Evolutionary conservation across 2,329 filamentous ascomycete genomes (phyloP).

Genomic region (Diatrype stigma): DNA sequence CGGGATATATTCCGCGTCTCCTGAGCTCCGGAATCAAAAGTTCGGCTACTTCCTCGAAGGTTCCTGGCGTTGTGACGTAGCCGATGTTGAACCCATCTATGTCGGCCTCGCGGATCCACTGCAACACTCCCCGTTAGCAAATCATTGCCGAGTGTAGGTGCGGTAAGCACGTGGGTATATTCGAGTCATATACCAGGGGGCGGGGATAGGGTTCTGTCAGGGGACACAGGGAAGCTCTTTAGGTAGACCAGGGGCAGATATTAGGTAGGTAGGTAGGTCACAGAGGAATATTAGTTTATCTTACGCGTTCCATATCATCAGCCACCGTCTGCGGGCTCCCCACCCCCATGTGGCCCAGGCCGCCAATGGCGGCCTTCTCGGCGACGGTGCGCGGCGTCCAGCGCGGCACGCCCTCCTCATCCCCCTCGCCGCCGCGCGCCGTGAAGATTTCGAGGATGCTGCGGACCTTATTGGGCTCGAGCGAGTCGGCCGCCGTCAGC

Average conservation of each 20-base stretch:
- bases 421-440: slow-evolving; percentile 37
- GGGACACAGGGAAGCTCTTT: background rate
- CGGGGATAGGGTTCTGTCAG: too few relatives aligned
- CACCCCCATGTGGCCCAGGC: slow-evolving; percentile 19
- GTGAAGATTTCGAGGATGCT: slow-evolving; percentile 46
- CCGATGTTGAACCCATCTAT: slow-evolving; percentile 25
- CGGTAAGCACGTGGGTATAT: too few relatives aligned
- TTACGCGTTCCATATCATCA: slow-evolving; percentile 19
- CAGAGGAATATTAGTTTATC: background rate
- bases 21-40: slow-evolving; percentile 23
- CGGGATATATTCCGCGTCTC: slow-evolving; percentile 24
- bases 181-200: too few relatives aligned
- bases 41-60: slow-evolving; percentile 25
- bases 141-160: background rate
- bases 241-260: background rate
- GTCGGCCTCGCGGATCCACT: slow-evolving; percentile 22
- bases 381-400: slow-evolving; percentile 43
- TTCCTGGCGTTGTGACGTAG: slow-evolving; percentile 23
- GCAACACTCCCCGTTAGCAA: too few relatives aligned
- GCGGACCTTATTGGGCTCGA: slow-evolving; percentile 47
- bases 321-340: slow-evolving; percentile 23
- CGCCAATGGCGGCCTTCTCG: slow-evolving; percentile 37
- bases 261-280: too few relatives aligned
- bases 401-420: slow-evolving; percentile 33
- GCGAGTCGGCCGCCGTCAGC: slow-evolving; percentile 49